Evolutionary conservation across 805 yeast species (phyloP), one percentile per base, ranked within the genome.

Genomic region (Yueomyces sinensis): DNA sequence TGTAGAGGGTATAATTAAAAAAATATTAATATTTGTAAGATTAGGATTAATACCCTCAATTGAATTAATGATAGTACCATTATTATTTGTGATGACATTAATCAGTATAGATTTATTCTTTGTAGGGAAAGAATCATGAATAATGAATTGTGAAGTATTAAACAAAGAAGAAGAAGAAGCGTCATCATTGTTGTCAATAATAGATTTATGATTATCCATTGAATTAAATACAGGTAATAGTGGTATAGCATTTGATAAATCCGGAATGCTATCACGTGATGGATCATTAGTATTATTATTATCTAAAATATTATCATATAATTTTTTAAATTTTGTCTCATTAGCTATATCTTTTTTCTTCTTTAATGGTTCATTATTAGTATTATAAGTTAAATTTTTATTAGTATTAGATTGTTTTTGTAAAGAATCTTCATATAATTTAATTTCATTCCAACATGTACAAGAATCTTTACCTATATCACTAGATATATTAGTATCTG

Each of bases 391-490:
- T 11, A n/a, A n/a, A n/a, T 14, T 14, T 6, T 30, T 17, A 18
- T 30, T 13, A 18, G 9, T 19, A 28, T 28, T n/a, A 13, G 41
- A 32, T 7, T 28, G 31, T 6, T 27, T 15, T 11, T 24, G 9
- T 24, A 13, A 5, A 17, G 13, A 14, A 5, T 29, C 22, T 11
- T 28, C 13, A 19, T 15, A 11, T 20, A 17, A 17, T 29, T 4
- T 7, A 14, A 13, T 9, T 9, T 41, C 38, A 14, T 38, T 36
- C 55, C 58, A 49, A 33, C 56, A 48, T 24, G 41, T 32, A 29
- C 57, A 54, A 2, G 65, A 49, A 11, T 45, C 54, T 11, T 29
- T 28, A 5, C 66, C 66, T 17, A 61, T 49, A n/a, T 49, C 33
- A 1, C 52, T 53, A 14, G 36, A 47, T 2, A 50, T 41, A 11